phyloP scores from a whole-genome alignment of 176 grass and related monocot species.

The Chrysopogon serrulatus region DNA sequence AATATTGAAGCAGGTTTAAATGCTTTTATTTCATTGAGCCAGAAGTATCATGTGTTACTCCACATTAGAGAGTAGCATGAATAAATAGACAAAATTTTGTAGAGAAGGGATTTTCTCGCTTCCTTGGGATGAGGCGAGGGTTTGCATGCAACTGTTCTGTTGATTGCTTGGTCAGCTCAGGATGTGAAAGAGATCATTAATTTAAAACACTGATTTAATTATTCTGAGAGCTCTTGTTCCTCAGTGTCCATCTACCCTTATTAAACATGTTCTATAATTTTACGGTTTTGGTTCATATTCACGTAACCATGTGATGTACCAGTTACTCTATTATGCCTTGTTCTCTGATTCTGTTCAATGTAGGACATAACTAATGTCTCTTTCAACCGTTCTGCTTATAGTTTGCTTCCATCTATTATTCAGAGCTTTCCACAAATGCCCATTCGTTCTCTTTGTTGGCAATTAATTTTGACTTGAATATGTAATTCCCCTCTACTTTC shows the following conservation, averaged over 20 bases:
- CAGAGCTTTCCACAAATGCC: background rate
- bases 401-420: slow-evolving; percentile 4
- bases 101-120: background rate
- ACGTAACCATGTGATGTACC: background rate
- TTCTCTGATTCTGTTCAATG: background rate
- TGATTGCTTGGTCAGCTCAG: background rate
- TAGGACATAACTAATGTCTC: background rate
- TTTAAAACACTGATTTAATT: background rate
- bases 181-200: background rate
- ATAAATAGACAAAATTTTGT: background rate
- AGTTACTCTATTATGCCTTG: background rate
- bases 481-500: background rate
- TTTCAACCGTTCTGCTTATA: background rate
- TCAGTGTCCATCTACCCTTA: background rate
- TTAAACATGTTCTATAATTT: background rate
- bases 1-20: background rate
- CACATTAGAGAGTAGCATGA: background rate
- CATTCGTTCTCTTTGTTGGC: background rate
- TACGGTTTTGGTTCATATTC: background rate
- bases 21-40: background rate
- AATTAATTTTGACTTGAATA: background rate
- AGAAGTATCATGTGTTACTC: background rate
- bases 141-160: background rate
- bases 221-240: background rate
- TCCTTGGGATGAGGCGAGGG: background rate